A percentile compares a stretch with the other conserved stretches of the same genome.
phyloP scores from a whole-genome alignment of 148 eudicot species.

The Heliamphora exappendiculata region DNA sequence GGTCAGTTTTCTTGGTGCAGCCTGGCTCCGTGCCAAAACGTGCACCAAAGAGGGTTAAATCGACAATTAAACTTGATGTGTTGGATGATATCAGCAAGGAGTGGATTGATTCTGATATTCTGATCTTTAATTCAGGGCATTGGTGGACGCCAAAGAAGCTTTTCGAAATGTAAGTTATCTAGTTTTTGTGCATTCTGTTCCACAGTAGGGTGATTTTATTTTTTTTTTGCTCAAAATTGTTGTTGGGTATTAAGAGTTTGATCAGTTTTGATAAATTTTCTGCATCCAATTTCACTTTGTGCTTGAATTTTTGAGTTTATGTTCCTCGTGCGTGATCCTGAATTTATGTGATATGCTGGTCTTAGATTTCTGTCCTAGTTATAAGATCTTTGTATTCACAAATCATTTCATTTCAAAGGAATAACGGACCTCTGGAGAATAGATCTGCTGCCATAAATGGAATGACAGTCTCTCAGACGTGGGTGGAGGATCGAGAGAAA shows the following conservation, averaged over 20 bases:
- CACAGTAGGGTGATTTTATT: neutral
- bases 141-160: slow-evolving; percentile 95
- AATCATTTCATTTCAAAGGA: neutral
- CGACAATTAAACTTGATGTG: slow-evolving; percentile 58
- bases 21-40: slow-evolving; percentile 46
- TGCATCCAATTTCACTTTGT: neutral
- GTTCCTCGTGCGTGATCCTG: neutral
- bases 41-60: slow-evolving; percentile 71
- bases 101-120: slow-evolving; percentile 72
- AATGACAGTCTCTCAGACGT: too few species aligned
- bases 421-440: too few species aligned
- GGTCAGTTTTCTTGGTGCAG: slow-evolving; percentile 68
- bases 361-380: neutral
- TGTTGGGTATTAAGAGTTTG: neutral
- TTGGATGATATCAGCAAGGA: slow-evolving; percentile 62
- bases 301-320: neutral
- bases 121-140: slow-evolving; percentile 88
- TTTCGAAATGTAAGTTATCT: slow-evolving; percentile 62
- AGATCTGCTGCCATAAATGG: too few species aligned
- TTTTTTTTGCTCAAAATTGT: neutral
- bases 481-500: too few species aligned
- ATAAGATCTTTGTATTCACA: neutral
- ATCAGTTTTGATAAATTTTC: neutral
- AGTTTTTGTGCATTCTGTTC: neutral
- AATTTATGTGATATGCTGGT: neutral